Base-by-base conservation (phyloP, 495 filamentous ascomycete species). In the Penicillium samsonianum region DNA sequence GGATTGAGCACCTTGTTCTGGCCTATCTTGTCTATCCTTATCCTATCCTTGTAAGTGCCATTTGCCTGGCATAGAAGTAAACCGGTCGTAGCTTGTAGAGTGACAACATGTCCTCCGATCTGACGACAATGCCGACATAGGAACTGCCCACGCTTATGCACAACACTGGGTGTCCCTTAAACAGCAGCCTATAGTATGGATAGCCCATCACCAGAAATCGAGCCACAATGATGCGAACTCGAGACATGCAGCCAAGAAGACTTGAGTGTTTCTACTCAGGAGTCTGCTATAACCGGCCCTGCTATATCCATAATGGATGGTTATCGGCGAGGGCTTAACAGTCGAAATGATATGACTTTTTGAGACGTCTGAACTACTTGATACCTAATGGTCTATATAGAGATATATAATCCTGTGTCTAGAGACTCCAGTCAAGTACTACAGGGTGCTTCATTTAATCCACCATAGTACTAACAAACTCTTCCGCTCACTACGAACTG, bases 21-120 rank as follows among this genome's bases (percentile, higher is more conserved):
- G 67, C 67, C 67, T 65, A 45, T 67, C 67, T 62, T 65, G 64
- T 69, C 65, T 60, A 31, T 69, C 53, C 37, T 31, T 31, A 9
- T 42, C 43, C 53, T 55, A 55, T 55, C 53, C 53, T 25, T 8
- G 30, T 46, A 46, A 19, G 16, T 17, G 37, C 6, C 11, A 38
- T 43, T 20, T 53, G 50, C 33, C 33, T 37, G 50, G 35, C 53
- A 20, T 55, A 55, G 43, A 38, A n/a, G 42, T 55, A 55, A 16
- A 17, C 7, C 38, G 23, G 8, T 35, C 41, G 53, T 55, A 55
- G 33, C 16, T 11, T 42, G 38, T 53, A 53, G 50, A 33, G 25
- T 5, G 26, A 14, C 16, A n/a, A 11, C 22, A 6, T 33, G 6
- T n/a, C 11, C n/a, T 48, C 17, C 7, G 25, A 46, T 22, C 20